Evolutionary conservation across 176 grass and related monocot genomes (phyloP), one percentile per base, ranked within the genome.

Genomic region (Aegilops bicornis): DNA sequence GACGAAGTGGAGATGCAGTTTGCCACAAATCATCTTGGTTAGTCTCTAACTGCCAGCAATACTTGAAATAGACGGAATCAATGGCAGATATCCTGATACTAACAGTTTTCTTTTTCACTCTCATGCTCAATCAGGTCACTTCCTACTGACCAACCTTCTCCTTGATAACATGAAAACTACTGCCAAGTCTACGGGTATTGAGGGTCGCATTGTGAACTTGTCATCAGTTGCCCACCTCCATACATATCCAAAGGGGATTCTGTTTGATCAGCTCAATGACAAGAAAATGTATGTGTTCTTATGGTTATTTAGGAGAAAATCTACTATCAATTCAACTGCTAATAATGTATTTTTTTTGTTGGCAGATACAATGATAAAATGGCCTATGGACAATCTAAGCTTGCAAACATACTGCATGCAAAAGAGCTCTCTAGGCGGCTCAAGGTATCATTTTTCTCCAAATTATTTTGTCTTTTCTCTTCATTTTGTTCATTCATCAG

Each of bases 11-110:
- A 98, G 61, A 86, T 94, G 88, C 96, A 96, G 25, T 98, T 98
- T 15, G 96, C 93, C 7, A 98, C 96, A 32, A 98, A 98, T 85
- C 96, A 98, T 91, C 93, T 98, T 0, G 96, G 96, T 98, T 47
- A 27, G 20, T 65, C 52, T 58, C 25, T 68, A 23, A 64, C 15
- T 76, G 1, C 45, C 17, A 58, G 52, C 24, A 73, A 83, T 76
- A 10, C 25, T 76, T 52, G 68, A 66, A 83, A 32, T 42, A 66
- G 20, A 5, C 42, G n/a, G 73, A 66, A 81, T 52, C 22, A 43
- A 39, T 64, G 77, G 6, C 1, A 0, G 23, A 31, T 76, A 76
- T 76, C 15, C 30, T 31, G 58, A 42, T 40, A 69, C 72, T 85
- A 64, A 80, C 12, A 62, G 50, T 54, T 54, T 54, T 45, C 62